Evolutionary conservation across 1,284 basidiomycete genomes (phyloP).

Genomic region (Cerioporus squamosus): DNA sequence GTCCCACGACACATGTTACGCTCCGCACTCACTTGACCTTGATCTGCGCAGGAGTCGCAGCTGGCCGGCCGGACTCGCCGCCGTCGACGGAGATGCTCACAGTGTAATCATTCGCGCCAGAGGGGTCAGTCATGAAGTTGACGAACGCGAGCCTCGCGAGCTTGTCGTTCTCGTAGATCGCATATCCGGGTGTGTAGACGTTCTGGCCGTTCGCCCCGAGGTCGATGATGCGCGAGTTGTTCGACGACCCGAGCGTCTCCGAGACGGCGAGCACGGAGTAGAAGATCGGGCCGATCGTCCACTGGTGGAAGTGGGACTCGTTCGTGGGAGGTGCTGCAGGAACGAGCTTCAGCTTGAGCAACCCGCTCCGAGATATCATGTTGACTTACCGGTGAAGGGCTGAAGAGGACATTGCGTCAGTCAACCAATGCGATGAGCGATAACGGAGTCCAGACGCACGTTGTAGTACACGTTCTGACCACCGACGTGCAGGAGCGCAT

Average conservation of each 20-base stretch:
- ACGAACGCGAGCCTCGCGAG: constrained; percentile 66
- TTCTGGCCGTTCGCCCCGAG: constrained; percentile 52
- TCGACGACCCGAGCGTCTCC: constrained; percentile 67
- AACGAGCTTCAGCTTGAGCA: too few species aligned
- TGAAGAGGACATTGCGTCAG: not conserved
- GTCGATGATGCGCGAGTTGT: constrained; percentile 64
- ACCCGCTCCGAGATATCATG: too few species aligned
- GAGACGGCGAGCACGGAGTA: constrained; percentile 73
- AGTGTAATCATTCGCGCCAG: constrained; percentile 54
- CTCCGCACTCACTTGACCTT: constrained; percentile 53
- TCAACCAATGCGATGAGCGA: too few species aligned
- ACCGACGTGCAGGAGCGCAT: constrained; percentile 64
- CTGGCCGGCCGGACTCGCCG: constrained; percentile 41
- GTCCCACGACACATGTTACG: not conserved
- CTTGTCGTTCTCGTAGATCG: constrained; percentile 66
- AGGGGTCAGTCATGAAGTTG: constrained; percentile 66
- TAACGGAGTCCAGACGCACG: constrained; percentile 37
- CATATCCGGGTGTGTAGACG: constrained; percentile 70
- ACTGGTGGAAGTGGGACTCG: constrained; percentile 57
- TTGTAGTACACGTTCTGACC: constrained; percentile 71
- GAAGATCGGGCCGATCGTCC: constrained; percentile 71
- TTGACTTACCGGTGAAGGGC: constrained; percentile 49
- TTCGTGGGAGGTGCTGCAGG: constrained; percentile 60
- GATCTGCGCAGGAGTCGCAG: constrained; percentile 46
- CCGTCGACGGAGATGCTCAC: constrained; percentile 51